These are phyloP conservation scores for Xylaria sp. DNA, from an alignment of 2,329 filamentous ascomycete species.

Conservation along the genomic window DNA sequence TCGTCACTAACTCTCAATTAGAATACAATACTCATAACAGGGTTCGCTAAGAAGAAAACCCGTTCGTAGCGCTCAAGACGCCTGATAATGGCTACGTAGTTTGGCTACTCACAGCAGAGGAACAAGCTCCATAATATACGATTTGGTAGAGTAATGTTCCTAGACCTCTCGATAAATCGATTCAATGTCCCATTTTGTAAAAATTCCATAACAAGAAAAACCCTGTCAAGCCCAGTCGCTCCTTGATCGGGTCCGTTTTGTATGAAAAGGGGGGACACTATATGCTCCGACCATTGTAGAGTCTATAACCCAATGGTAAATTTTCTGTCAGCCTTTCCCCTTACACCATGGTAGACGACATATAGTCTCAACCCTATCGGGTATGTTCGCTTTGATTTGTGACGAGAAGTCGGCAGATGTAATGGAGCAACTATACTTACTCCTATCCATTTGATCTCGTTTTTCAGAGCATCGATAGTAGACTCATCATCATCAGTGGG, in stretches of 20 bases:
- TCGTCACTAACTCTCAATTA: not conserved
- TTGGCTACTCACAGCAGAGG: not conserved
- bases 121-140: conserved; percentile 9
- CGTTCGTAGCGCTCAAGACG: no score
- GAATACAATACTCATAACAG: not conserved
- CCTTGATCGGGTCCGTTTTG: not conserved
- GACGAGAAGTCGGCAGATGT: not conserved
- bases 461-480: not conserved
- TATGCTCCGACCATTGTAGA: not conserved
- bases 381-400: not conserved
- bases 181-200: not conserved
- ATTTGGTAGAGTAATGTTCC: not conserved
- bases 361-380: not conserved
- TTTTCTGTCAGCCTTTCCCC: not conserved
- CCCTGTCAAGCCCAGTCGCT: not conserved
- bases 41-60: no score
- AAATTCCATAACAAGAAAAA: not conserved
- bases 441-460: not conserved
- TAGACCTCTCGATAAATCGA: not conserved
- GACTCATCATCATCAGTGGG: not conserved
- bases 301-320: not conserved
- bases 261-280: not conserved
- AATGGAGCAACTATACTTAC: not conserved
- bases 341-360: not conserved
- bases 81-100: not conserved